Conservation (phyloP, 2,329 filamentous ascomycete species). For the Ophiostoma novo-ulmi region DNA sequence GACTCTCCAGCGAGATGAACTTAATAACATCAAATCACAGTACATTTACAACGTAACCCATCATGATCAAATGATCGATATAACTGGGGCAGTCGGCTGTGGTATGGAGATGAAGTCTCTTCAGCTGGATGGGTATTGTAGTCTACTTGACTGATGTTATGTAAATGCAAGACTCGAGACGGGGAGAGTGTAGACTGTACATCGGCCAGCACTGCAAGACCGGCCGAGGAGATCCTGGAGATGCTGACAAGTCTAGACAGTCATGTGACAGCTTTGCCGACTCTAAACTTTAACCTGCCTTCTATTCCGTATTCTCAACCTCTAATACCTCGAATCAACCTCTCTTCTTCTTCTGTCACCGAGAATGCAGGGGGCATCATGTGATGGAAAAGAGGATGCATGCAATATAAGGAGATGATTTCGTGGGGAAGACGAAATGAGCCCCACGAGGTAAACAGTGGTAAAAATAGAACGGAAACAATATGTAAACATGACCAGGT, state of each 20-base stretch:
- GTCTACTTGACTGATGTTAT: not conserved
- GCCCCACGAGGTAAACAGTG: not conserved
- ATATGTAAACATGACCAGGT: not conserved
- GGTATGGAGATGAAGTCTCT: not conserved
- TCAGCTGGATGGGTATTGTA: not conserved
- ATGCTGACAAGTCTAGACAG: not conserved
- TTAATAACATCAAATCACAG: not conserved
- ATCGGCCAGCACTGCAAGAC: not conserved
- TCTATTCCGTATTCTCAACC: no score
- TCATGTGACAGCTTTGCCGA: not conserved
- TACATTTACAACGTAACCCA: not conserved
- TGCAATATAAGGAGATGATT: not conserved
- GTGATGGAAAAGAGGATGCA: not conserved
- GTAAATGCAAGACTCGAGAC: no score
- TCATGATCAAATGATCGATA: not conserved
- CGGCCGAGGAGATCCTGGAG: not conserved
- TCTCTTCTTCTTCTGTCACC: not conserved
- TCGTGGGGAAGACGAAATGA: conserved; percentile 4
- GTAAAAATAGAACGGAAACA: not conserved
- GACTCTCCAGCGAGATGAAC: not conserved
- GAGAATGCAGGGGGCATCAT: not conserved
- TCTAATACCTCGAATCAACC: not conserved
- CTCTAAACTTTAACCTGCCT: no score
- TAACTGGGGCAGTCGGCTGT: not conserved
- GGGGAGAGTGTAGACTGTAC: not conserved